A percentile compares a stretch with the other conserved stretches of the same genome.
These are phyloP conservation scores for Elaphomyces granulatus DNA, from an alignment of 495 filamentous ascomycete species.

Conservation along the genomic window DNA sequence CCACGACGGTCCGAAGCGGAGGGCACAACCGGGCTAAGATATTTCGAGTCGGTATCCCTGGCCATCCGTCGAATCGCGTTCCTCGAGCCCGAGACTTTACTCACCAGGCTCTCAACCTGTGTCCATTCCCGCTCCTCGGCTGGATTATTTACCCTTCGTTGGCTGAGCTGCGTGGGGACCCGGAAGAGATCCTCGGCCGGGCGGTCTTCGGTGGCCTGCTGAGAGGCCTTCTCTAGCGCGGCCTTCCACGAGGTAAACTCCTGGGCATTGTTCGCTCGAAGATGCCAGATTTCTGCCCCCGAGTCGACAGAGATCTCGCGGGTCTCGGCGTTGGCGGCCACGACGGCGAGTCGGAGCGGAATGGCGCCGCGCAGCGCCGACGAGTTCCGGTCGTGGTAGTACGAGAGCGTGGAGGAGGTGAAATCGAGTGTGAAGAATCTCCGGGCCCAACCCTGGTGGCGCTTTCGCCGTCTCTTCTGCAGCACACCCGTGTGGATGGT, in stretches of 20 bases:
- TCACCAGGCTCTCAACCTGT: conserved; percentile 67
- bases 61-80: conserved; percentile 78
- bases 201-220: conserved; percentile 12
- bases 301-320: conserved; percentile 95
- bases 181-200: conserved; percentile 21
- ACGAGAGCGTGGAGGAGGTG: conserved; percentile 78
- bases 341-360: conserved; percentile 76
- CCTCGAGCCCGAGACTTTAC: conserved; percentile 68
- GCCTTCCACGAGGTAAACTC: conserved; percentile 81
- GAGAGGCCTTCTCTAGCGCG: conserved; percentile 66
- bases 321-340: conserved; percentile 71
- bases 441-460: conserved; percentile 81
- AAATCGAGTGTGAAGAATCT: conserved; percentile 93
- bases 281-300: conserved; percentile 91
- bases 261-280: conserved; percentile 63
- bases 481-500: conserved; percentile 60
- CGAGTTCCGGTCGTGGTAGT: conserved; percentile 87
- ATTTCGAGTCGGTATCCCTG: conserved; percentile 63
- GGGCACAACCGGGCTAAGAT: conserved; percentile 18
- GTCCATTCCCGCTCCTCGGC: conserved; percentile 73
- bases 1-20: conserved; percentile 16
- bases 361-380: conserved; percentile 83
- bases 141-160: conserved; percentile 5
- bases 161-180: conserved; percentile 13
- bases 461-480: conserved; percentile 80